Evolutionary conservation across 495 filamentous ascomycete species (phyloP).

Genomic region (Podospora didyma): DNA sequence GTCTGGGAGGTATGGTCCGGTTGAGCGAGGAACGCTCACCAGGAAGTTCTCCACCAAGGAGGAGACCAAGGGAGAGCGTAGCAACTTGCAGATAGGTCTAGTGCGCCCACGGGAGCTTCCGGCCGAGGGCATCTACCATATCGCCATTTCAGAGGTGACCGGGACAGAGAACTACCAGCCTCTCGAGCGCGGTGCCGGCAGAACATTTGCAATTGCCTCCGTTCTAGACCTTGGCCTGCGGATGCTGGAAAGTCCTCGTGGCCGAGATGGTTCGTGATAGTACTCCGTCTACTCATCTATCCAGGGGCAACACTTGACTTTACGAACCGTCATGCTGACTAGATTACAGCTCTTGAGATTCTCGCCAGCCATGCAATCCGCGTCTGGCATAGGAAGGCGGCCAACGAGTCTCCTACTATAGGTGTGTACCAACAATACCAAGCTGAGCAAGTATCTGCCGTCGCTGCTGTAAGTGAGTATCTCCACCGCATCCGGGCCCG

Average conservation of each 20-base stretch:
- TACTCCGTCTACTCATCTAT: too few relatives aligned
- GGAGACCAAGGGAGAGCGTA: neutral
- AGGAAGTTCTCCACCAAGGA: neutral
- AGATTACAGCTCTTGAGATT: constrained; percentile 11
- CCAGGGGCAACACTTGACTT: too few relatives aligned
- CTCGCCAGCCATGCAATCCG: constrained; percentile 14
- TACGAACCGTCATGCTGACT: neutral
- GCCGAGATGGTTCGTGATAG: constrained; percentile 6
- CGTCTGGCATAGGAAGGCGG: constrained; percentile 9
- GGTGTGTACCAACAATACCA: neutral
- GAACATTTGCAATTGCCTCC: constrained; percentile 12
- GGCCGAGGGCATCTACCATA: constrained; percentile 16
- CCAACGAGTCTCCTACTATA: neutral
- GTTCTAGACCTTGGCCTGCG: constrained; percentile 20
- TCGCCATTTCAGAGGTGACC: constrained; percentile 16
- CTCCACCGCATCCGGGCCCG: constrained; percentile 13
- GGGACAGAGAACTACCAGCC: neutral
- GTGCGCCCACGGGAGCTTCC: neutral
- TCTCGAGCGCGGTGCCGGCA: constrained; percentile 11
- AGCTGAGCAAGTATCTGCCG: neutral
- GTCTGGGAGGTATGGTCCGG: neutral
- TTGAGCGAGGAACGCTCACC: neutral
- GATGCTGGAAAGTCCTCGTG: constrained; percentile 17
- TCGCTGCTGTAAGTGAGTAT: constrained; percentile 12
- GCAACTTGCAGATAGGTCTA: neutral